Conservation (phyloP, 2,329 filamentous ascomycete species). For the Alternaria atra region DNA sequence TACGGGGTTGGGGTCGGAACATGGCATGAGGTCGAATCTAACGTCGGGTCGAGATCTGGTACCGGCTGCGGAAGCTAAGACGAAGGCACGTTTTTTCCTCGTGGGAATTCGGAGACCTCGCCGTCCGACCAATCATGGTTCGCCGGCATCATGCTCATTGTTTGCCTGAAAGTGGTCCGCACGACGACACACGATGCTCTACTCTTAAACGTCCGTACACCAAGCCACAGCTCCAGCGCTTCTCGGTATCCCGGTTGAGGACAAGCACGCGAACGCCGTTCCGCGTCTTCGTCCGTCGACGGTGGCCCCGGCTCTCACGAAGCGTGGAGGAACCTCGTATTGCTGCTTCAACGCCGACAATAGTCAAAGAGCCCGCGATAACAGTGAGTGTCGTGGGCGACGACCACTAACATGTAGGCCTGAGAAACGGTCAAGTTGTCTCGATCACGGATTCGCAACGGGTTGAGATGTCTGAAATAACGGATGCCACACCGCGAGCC, state of each 20-base stretch:
- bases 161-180: constrained; percentile 25
- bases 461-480: no score
- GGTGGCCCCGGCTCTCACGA: neutral
- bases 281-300: neutral
- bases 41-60: constrained; percentile 5
- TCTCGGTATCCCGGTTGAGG: neutral
- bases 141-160: neutral
- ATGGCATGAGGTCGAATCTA: neutral
- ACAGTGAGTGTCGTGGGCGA: neutral
- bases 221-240: neutral
- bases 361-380: neutral
- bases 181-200: constrained; percentile 12
- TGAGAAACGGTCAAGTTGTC: neutral
- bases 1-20: neutral
- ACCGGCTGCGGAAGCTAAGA: constrained; percentile 18
- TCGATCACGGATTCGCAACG: neutral
- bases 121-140: constrained; percentile 17
- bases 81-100: constrained; percentile 10
- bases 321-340: neutral
- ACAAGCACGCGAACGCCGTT: neutral
- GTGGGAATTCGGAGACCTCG: constrained; percentile 6
- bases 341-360: neutral
- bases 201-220: neutral
- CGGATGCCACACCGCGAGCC: no score
- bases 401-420: neutral